Conservation (phyloP, 345 rosid species). For the Brassica napus region Da-Ae NC_063438.1:2091501-2092000, state of each 20-base stretch:
- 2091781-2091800: neutral
- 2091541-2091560: conserved; percentile 52
- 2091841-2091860: conserved; percentile 16
- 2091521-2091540: conserved; percentile 54
- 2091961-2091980: neutral
- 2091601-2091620: conserved; percentile 67
- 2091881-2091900: neutral
- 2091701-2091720: conserved; percentile 80
- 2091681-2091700: conserved; percentile 94
- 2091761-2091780: neutral
- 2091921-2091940: neutral
- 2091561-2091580: conserved; percentile 53
- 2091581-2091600: conserved; percentile 64
- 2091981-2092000: conserved; percentile 1
- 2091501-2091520: neutral
- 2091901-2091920: neutral
- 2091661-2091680: conserved; percentile 65
- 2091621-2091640: conserved; percentile 81
- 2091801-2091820: neutral
- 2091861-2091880: conserved; percentile 11
- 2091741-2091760: neutral
- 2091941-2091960: conserved; percentile 15
- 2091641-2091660: conserved; percentile 53
- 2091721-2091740: conserved; percentile 26
- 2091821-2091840: neutral